Conservation (phyloP, 306 rosid species). For the Dryas alaskensis region DNA sequence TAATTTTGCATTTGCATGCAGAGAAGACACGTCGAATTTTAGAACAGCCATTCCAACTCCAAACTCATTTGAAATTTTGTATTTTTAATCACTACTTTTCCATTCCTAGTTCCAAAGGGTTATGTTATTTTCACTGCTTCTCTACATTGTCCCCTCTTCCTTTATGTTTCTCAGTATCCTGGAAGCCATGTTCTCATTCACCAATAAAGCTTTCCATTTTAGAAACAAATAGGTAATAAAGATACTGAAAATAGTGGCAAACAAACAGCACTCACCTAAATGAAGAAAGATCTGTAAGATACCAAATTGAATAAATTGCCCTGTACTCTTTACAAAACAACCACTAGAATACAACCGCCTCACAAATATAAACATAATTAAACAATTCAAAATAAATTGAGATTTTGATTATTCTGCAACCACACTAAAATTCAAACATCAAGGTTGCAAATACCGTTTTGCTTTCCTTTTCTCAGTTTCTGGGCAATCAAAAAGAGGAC, state of each 20-base stretch:
- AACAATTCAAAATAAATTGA: not conserved
- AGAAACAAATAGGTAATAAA: not conserved
- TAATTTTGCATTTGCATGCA: no score
- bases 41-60: no score
- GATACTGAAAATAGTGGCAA: not conserved
- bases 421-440: not conserved
- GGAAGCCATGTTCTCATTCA: not conserved
- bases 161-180: constrained; percentile 4
- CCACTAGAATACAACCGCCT: not conserved
- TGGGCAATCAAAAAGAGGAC: not conserved
- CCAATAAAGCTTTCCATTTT: not conserved
- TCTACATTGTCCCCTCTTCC: not conserved
- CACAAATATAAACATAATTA: not conserved
- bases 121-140: not conserved
- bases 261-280: not conserved
- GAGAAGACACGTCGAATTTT: no score
- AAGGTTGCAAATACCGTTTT: not conserved
- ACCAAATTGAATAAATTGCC: not conserved
- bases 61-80: no score
- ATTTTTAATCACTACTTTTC: no score
- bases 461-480: not conserved
- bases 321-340: not conserved
- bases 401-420: not conserved
- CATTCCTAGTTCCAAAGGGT: not conserved
- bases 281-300: not conserved